Base-by-base conservation (phyloP, 805 yeast species). In the Candida maltosa region DNA sequence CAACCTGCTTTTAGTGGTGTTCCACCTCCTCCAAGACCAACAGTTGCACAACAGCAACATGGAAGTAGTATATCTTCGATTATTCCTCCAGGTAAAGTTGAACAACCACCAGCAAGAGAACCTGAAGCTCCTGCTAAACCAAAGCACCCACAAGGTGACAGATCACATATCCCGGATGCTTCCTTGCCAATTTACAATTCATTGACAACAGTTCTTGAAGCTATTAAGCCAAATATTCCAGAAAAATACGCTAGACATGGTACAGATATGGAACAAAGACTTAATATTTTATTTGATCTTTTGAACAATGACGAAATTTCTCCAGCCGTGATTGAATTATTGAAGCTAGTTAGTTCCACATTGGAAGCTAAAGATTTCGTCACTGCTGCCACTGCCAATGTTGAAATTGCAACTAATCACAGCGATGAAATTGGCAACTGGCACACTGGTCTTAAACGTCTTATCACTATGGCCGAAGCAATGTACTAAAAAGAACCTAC, bases 381-480 rank as follows among this genome's bases (percentile, higher is more conserved):
- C 4, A 64, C 64, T 11, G 97, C 97, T 1, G 60, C 70, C 34
- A 58, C 70, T 2, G 47, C 76, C 22, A 78, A 76, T 42, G 56
- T 69, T 23, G 76, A 78, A 34, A 73, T 93, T 41, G 75, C 83
- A 16, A 72, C 87, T 6, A 72, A 75, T 24, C 72, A 76, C 42
- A 73, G 81, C 16, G 76, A 73, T 16, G 95, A 89, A 58, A 77
- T 83, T 44, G 96, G 95, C 10, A 79, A 83, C 50, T 93, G 98
- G 98, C 76, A 84, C 65, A 77, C 84, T 21, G 98, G 98, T 48
- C 82, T 93, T 31, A 87, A 83, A 60, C 78, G 97, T 48, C 72
- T 93, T 43, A 78, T 91, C 42, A 83, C 82, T 43, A 86, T 93
- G 75, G 77, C 69, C 3, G 71, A 67, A 43, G 72, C 69, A 10